These are phyloP conservation scores for Alternaria infectoria DNA, from an alignment of 2,329 filamentous ascomycete species.

Conservation along the genomic window DNA sequence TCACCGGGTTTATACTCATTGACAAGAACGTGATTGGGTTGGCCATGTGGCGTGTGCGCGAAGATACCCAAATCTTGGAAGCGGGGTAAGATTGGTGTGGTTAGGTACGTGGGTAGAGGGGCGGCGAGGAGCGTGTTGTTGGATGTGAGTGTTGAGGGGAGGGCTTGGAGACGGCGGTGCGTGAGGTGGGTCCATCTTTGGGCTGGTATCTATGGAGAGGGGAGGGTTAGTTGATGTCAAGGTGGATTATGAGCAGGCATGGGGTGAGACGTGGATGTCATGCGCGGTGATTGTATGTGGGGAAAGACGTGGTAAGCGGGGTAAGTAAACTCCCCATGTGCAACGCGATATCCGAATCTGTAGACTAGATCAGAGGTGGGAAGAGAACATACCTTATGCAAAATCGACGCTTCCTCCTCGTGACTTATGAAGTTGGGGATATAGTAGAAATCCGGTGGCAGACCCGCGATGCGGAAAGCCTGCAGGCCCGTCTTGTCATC, in stretches of 20 bases:
- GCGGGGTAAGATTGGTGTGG: slow-evolving; percentile 70
- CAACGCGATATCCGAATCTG: not conserved
- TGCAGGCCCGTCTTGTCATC: slow-evolving; percentile 2
- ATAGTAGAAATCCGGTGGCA: slow-evolving; percentile 78
- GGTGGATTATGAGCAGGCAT: not conserved
- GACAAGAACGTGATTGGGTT: slow-evolving; percentile 88
- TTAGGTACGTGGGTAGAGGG: slow-evolving; percentile 77
- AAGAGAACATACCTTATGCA: slow-evolving; percentile 66
- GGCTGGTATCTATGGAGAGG: slow-evolving; percentile 50
- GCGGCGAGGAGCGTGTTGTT: slow-evolving; percentile 75
- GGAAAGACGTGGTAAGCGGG: not conserved
- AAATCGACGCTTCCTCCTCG: slow-evolving; percentile 73
- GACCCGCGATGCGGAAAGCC: slow-evolving; percentile 53
- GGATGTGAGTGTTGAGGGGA: slow-evolving; percentile 80
- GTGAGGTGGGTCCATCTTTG: slow-evolving; percentile 82
- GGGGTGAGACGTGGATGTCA: not conserved
- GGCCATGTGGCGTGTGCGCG: slow-evolving; percentile 70
- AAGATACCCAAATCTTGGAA: slow-evolving; percentile 59
- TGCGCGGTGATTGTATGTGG: too few species aligned
- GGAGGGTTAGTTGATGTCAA: not conserved
- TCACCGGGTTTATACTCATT: slow-evolving; percentile 90
- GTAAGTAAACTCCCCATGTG: not conserved
- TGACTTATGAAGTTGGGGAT: slow-evolving; percentile 81
- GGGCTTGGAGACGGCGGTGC: slow-evolving; percentile 89
- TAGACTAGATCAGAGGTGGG: too few species aligned